A percentile compares a stretch with the other conserved stretches of the same genome.
Conservation (phyloP, 83 land plant species). For the Isoetes engelmannii region DNA sequence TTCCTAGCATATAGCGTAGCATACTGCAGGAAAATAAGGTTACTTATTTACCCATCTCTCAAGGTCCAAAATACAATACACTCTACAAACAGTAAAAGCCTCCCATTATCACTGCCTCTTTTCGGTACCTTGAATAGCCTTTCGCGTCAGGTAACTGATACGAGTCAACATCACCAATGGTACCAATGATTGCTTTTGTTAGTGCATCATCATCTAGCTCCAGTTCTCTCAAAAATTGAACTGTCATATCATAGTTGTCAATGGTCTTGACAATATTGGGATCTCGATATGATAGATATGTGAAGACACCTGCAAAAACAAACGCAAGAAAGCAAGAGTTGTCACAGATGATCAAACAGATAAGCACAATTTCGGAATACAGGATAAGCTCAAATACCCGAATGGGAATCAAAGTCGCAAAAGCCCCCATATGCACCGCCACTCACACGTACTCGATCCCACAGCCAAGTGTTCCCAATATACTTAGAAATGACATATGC, state of each 20-base stretch:
- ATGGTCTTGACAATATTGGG: conserved; percentile 90
- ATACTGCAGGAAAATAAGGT: conserved; percentile 32
- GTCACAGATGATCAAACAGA: neutral
- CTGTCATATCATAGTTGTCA: conserved; percentile 84
- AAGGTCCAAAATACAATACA: neutral
- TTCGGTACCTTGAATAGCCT: conserved; percentile 81
- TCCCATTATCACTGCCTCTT: neutral
- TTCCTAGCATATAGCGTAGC: conserved; percentile 56
- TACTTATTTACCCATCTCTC: neutral
- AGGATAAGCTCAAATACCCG: conserved; percentile 42
- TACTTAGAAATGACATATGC: conserved; percentile 94
- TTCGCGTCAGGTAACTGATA: conserved; percentile 99
- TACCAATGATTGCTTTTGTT: conserved; percentile 94
- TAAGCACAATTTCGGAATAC: neutral
- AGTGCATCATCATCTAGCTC: conserved; percentile 85
- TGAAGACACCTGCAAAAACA: conserved; percentile 70
- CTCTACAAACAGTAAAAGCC: neutral
- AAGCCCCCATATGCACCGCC: conserved; percentile 99
- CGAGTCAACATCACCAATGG: conserved; percentile 93
- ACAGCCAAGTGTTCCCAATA: conserved; percentile 91
- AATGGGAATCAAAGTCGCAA: conserved; percentile 95
- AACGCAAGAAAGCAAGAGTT: neutral
- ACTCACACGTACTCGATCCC: conserved; percentile 99
- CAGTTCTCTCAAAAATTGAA: conserved; percentile 59
- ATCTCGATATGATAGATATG: conserved; percentile 90